These are phyloP conservation scores for Casaregolazyma lundiana DNA, from an alignment of 1,139 yeast species.

Conservation along the genomic window DNA sequence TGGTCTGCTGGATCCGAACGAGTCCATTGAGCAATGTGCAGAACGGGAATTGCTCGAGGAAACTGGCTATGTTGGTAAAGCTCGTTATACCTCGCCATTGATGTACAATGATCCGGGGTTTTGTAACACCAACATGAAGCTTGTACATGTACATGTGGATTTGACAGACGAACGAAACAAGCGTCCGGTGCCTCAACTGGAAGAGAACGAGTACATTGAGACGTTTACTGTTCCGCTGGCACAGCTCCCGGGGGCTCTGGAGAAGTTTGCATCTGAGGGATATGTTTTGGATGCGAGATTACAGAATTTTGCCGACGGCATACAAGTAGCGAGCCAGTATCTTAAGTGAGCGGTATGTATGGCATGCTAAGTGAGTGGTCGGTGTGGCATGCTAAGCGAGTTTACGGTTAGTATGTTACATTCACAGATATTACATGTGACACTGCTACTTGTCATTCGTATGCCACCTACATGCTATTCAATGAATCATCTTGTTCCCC, in stretches of 20 bases:
- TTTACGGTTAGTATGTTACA: too few relatives aligned
- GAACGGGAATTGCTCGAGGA: conserved; percentile 84
- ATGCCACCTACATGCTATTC: too few relatives aligned
- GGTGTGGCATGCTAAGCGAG: too few relatives aligned
- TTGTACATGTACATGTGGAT: conserved; percentile 79
- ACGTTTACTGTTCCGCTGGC: conserved; percentile 63
- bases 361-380: too few relatives aligned
- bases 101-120: conserved; percentile 86
- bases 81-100: conserved; percentile 48
- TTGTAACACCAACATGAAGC: conserved; percentile 79
- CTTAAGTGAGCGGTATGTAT: neutral
- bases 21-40: conserved; percentile 73
- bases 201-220: conserved; percentile 86
- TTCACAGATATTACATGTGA: too few relatives aligned
- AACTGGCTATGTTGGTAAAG: conserved; percentile 79
- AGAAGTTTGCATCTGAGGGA: conserved; percentile 54
- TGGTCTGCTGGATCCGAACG: conserved; percentile 84
- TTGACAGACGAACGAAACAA: conserved; percentile 57
- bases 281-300: conserved; percentile 81
- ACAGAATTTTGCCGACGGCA: conserved; percentile 79
- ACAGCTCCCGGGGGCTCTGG: conserved; percentile 52
- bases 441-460: too few relatives aligned
- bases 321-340: conserved; percentile 40
- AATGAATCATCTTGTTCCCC: too few relatives aligned
- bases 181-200: conserved; percentile 68